phyloP scores from a whole-genome alignment of 73 alveolate genomes.

The Diophrys appendiculata region DNA sequence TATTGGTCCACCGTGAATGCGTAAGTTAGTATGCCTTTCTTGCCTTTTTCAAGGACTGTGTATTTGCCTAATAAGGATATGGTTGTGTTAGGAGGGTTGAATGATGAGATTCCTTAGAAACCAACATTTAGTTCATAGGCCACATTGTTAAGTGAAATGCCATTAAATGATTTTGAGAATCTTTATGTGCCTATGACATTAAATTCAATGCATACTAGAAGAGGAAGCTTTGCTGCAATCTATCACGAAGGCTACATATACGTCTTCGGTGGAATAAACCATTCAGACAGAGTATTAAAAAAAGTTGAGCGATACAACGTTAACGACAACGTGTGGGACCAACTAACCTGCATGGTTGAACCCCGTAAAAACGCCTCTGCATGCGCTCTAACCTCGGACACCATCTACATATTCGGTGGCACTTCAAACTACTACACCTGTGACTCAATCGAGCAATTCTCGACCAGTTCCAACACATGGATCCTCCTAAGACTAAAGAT shows the following conservation, averaged over 20 bases:
- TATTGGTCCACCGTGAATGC: constrained; percentile 48
- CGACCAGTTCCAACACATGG: constrained; percentile 50
- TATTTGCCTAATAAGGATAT: constrained; percentile 61
- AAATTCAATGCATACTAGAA: constrained; percentile 17
- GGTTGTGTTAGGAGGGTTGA: constrained; percentile 61
- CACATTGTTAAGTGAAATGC: constrained; percentile 32
- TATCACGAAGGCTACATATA: constrained; percentile 53
- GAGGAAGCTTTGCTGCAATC: constrained; percentile 64
- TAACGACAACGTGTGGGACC: constrained; percentile 39
- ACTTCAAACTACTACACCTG: constrained; percentile 2
- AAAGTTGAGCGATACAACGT: constrained; percentile 40
- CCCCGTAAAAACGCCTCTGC: constrained; percentile 60
- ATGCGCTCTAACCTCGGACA: constrained; percentile 48
- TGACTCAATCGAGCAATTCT: constrained; percentile 59
- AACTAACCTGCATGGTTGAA: constrained; percentile 28
- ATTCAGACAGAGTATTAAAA: constrained; percentile 42
- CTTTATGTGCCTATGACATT: constrained; percentile 25
- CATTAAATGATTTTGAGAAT: constrained; percentile 44
- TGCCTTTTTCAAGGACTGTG: constrained; percentile 57
- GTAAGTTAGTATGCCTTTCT: constrained; percentile 34
- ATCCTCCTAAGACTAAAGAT: constrained; percentile 14
- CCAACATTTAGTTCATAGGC: constrained; percentile 47
- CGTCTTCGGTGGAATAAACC: constrained; percentile 66
- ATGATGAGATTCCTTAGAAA: constrained; percentile 31
- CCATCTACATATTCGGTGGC: constrained; percentile 63